These are phyloP conservation scores for Trichosporon sp. DNA, from an alignment of 1,284 basidiomycete species.

Conservation along the genomic window DNA sequence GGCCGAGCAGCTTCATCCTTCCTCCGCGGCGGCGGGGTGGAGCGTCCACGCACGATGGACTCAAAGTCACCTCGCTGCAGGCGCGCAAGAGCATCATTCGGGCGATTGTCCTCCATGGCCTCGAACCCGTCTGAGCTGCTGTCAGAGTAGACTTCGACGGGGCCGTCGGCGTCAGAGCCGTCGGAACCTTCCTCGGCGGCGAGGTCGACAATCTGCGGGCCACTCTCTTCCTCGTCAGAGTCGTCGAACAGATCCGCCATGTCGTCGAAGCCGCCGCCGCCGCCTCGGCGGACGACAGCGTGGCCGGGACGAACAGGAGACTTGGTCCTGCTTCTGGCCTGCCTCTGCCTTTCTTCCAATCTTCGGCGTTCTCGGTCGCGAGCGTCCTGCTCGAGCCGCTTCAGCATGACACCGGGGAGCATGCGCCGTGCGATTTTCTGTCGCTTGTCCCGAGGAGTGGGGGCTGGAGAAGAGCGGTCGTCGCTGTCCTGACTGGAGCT, in stretches of 20 bases:
- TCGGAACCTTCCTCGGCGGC: conserved; percentile 13
- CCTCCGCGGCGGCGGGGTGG: not conserved
- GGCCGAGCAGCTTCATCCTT: not conserved
- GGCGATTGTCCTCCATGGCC: conserved; percentile 36
- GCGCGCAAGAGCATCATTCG: conserved; percentile 28
- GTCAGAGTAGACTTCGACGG: conserved; percentile 9
- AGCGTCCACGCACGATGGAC: conserved; percentile 29
- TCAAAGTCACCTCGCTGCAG: conserved; percentile 45
- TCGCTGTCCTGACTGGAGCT: conserved; percentile 13
- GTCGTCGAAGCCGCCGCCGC: conserved; percentile 12
- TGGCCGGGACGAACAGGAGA: conserved; percentile 36
- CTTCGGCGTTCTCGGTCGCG: not conserved
- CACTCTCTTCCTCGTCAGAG: not conserved
- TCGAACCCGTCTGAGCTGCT: conserved; percentile 16
- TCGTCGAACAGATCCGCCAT: conserved; percentile 23
- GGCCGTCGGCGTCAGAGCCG: conserved; percentile 9
- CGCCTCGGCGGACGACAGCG: conserved; percentile 32
- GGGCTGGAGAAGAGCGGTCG: not conserved
- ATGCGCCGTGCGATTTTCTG: conserved; percentile 39
- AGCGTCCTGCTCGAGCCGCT: conserved; percentile 21
- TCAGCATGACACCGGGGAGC: conserved; percentile 43
- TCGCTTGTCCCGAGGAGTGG: conserved; percentile 21
- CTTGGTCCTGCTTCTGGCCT: not conserved
- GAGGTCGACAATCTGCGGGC: not conserved
- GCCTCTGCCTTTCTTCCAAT: not conserved